A percentile compares a stretch with the other conserved stretches of the same genome.
These are phyloP conservation scores for Globisporangium splendens DNA, from an alignment of 352 stramenopile species.

Conservation along the genomic window DNA sequence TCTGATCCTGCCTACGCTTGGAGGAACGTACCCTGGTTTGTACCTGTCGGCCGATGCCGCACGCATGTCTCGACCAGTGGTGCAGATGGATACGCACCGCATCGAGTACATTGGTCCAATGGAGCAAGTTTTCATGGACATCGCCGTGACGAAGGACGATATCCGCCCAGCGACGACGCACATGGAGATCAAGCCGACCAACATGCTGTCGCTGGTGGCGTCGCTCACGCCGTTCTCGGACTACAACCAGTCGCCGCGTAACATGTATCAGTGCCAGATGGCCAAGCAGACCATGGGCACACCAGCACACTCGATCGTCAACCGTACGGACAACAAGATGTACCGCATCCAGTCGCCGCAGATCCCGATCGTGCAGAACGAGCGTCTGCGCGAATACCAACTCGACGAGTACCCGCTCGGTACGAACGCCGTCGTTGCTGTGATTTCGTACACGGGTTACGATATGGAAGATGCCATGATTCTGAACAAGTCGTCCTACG, in stretches of 20 bases:
- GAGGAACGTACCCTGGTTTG: slow-evolving; percentile 96
- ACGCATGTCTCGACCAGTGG: slow-evolving; percentile 92
- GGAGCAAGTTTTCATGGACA: slow-evolving; percentile 98
- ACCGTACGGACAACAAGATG: slow-evolving; percentile 99
- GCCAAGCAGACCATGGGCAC: slow-evolving; percentile 99
- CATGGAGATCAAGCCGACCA: slow-evolving; percentile 98
- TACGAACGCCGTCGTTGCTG: slow-evolving; percentile 98
- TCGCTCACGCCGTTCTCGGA: slow-evolving; percentile 99
- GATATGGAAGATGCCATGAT: slow-evolving; percentile 99
- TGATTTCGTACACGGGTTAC: slow-evolving; percentile 99
- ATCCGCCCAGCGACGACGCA: slow-evolving; percentile 96
- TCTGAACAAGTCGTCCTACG: slow-evolving; percentile 98
- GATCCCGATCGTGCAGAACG: slow-evolving; percentile 97
- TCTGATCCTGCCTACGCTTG: slow-evolving; percentile 71
- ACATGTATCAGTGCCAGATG: slow-evolving; percentile 99
- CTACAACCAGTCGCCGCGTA: slow-evolving; percentile 99
- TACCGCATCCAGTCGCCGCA: slow-evolving; percentile 99
- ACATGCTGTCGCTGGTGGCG: slow-evolving; percentile 99
- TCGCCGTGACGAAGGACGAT: slow-evolving; percentile 95
- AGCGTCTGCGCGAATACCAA: slow-evolving; percentile 94
- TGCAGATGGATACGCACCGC: slow-evolving; percentile 87
- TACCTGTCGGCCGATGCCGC: slow-evolving; percentile 96
- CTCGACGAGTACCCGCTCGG: slow-evolving; percentile 99
- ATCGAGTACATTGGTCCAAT: slow-evolving; percentile 98
- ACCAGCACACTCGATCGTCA: slow-evolving; percentile 94